Evolutionary conservation across 345 rosid species (phyloP).

Genomic region (Salix exigua): DNA sequence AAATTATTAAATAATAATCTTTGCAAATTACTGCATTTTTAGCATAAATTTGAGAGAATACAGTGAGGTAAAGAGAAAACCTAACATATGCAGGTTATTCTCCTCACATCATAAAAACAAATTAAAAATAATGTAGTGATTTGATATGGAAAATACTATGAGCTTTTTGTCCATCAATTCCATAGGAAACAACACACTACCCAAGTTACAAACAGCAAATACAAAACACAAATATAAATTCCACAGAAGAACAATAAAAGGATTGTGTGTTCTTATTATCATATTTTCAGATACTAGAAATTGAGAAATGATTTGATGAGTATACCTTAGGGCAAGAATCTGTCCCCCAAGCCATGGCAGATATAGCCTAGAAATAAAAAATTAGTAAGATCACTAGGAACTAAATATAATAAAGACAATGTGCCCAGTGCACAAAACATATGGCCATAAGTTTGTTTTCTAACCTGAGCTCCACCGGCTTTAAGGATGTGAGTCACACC

Average conservation of each 20-base stretch:
- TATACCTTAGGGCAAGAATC: constrained; percentile 90
- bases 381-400: neutral
- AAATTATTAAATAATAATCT: too few relatives aligned
- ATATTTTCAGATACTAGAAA: neutral
- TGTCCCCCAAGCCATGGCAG: constrained; percentile 98
- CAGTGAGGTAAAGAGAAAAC: neutral
- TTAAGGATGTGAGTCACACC: constrained; percentile 93
- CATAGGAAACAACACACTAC: neutral
- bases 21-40: neutral
- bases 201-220: neutral
- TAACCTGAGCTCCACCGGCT: constrained; percentile 97
- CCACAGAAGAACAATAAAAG: neutral
- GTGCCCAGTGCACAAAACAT: neutral
- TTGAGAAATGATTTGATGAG: neutral
- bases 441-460: constrained; percentile 6
- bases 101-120: too few relatives aligned
- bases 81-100: neutral
- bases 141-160: neutral
- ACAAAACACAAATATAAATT: neutral
- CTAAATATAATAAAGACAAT: neutral
- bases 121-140: too few relatives aligned
- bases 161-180: neutral
- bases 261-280: neutral
- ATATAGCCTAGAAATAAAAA: constrained; percentile 59
- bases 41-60: neutral